Evolutionary conservation across 768 basidiomycete species (phyloP), one percentile per base, ranked within the genome.

Genomic region (Trametes elegans): DNA sequence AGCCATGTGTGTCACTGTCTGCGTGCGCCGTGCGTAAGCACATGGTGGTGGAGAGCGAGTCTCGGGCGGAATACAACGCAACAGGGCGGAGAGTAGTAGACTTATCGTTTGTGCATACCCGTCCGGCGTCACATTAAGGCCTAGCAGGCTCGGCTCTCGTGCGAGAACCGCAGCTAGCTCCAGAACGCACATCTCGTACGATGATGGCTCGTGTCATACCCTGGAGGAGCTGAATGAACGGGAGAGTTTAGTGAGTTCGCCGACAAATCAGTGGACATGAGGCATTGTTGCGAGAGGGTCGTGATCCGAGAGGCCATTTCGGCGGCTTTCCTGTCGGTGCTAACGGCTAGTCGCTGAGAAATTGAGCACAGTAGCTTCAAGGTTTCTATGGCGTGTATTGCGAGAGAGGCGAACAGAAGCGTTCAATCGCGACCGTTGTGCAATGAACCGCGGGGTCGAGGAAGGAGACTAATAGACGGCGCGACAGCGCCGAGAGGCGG

Each of bases 1-100:
- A 27, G 14, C 39, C 53, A 47, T 48, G 46, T 39, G 53, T 54
- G 26, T 46, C 53, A n/a, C n/a, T n/a, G n/a, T n/a, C n/a, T n/a
- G n/a, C n/a, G n/a, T 54, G 53, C 31, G 16, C 34, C 28, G 29
- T 40, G 23, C 18, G 47, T 49, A 40, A 36, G 47, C 38, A 28
- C 47, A 48, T 49, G 46, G 24, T 18, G 28, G 13, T 18, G 40
- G 39, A 42, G 49, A 34, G 46, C 45, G 47, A 35, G 41, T 28
- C 11, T 27, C 47, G 54, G 16, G 26, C 9, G 14, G 46, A 36
- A 36, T 49, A 55, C 40, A 42, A 55, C 40, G 47, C 47, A 49
- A 31, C n/a, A n/a, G n/a, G n/a, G n/a, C 26, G 49, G 40, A 49
- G 48, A 8, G 39, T 9, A 19, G 26, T 43, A 10, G 26, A 27